phyloP scores from a whole-genome alignment of 108 stramenopile genomes.

The Cyclotella atomus region DNA sequence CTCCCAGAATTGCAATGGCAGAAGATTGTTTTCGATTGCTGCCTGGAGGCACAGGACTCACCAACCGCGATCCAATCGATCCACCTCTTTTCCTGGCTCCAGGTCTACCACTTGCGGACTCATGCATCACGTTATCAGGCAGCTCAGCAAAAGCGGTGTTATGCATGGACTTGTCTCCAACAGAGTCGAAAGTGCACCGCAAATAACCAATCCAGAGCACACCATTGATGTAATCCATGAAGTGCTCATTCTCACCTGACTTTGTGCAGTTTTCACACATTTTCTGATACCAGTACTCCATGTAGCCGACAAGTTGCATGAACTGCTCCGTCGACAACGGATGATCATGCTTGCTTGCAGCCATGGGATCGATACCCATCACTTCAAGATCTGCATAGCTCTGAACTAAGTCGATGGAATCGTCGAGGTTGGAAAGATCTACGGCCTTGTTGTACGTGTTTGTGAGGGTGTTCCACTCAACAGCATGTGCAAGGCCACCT shows the following conservation, averaged over 20 bases:
- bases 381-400: background rate
- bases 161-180: background rate
- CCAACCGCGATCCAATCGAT: background rate
- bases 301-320: background rate
- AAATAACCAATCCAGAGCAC: background rate
- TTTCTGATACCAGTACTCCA: background rate
- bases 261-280: background rate
- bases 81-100: too few relatives aligned
- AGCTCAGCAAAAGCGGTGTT: background rate
- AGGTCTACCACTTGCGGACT: background rate
- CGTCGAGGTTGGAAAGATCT: too few relatives aligned
- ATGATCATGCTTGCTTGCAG: background rate
- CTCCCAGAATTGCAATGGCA: background rate
- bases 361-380: background rate
- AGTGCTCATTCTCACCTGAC: background rate
- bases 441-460: background rate
- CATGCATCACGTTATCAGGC: background rate
- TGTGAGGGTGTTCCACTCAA: background rate
- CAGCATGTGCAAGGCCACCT: background rate
- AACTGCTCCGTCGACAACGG: background rate
- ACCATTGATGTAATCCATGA: background rate
- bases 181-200: background rate
- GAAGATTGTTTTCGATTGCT: background rate
- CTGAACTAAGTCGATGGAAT: background rate
- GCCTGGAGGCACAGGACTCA: conserved; percentile 2